These are phyloP conservation scores for Penicillium tannophilum DNA, from an alignment of 495 filamentous ascomycete genomes.

Conservation along the genomic window DNA sequence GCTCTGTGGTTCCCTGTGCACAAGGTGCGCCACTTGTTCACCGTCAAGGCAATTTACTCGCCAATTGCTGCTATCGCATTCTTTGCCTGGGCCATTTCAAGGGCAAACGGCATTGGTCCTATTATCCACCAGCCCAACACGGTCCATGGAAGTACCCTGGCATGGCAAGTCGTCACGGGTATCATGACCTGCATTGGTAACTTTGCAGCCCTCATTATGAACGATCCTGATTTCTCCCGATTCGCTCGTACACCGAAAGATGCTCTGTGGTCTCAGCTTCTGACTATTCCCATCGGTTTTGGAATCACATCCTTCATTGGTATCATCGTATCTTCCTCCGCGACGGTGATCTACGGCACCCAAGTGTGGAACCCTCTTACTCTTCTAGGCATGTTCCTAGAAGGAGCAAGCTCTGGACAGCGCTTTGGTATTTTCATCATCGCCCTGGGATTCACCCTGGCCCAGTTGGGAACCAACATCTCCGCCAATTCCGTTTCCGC, in stretches of 20 bases:
- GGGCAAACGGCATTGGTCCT: slow-evolving; percentile 82
- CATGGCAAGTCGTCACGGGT: slow-evolving; percentile 79
- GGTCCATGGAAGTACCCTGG: slow-evolving; percentile 67
- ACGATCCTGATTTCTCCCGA: slow-evolving; percentile 88
- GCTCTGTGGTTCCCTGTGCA: slow-evolving; percentile 75
- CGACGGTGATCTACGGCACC: slow-evolving; percentile 71
- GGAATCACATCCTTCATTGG: slow-evolving; percentile 90
- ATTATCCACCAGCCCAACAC: slow-evolving; percentile 73
- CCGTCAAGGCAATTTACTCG: slow-evolving; percentile 85
- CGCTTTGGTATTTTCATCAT: slow-evolving; percentile 92
- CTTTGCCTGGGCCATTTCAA: slow-evolving; percentile 87
- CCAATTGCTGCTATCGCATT: slow-evolving; percentile 82
- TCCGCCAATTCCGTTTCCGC: slow-evolving; percentile 89
- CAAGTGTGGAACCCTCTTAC: slow-evolving; percentile 87
- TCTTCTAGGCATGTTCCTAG: slow-evolving; percentile 72
- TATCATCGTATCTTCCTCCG: slow-evolving; percentile 89
- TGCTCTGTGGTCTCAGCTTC: slow-evolving; percentile 84
- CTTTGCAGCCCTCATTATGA: slow-evolving; percentile 78
- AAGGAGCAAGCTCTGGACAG: slow-evolving; percentile 70
- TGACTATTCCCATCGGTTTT: slow-evolving; percentile 86
- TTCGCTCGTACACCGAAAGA: slow-evolving; percentile 81
- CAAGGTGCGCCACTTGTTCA: slow-evolving; percentile 79
- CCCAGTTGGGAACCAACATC: slow-evolving; percentile 92
- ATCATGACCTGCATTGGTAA: slow-evolving; percentile 92
- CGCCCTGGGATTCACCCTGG: slow-evolving; percentile 76